Base-by-base conservation (phyloP, 2,329 filamentous ascomycete genomes). In the Alternaria infectoria region DNA sequence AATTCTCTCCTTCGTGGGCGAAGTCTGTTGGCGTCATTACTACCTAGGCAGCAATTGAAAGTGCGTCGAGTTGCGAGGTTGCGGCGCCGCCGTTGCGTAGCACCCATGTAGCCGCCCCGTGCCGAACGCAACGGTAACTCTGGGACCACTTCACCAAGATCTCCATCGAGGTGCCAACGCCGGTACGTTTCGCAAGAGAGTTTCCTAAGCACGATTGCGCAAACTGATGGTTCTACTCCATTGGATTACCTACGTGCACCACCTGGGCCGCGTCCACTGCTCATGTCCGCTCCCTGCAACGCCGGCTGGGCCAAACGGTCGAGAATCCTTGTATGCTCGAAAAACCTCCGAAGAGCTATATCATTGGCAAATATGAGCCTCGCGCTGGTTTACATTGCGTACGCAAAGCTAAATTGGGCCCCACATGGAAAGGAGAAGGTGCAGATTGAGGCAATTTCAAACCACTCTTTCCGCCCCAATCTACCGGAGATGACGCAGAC, bases 221-320 rank as follows among this genome's bases (percentile, higher is more conserved):
- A 54, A 25, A 43, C 43, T 15, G n/a, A 4, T 40, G 36, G 19
- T 15, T 25, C 26, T 13, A 25, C 17, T 58, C 49, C 8, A 54
- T 47, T 54, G 54, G 54, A 40, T 40, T 30, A 26, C 52, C 43
- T 10, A 15, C 19, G 17, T 45, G 44, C 15, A 23, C n/a, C n/a
- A 40, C 15, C 36, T 17, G 36, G 36, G 36, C 36, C 17, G 45
- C 11, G 13, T 49, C 44, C 50, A 50, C 56, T 50, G n/a, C 52
- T 62, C 49, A 59, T 59, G 32, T 62, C 60, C 60, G 56, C 44
- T 47, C 60, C 55, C 49, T 62, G 57, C 28, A 46, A 58, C 17
- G 46, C 25, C 10, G 28, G 45, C 32, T 43, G 32, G 12, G 15
- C 17, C 13, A 12, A 40, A 52, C 13, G 32, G 46, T 44, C 47